These are phyloP conservation scores for Mixia osmundae DNA, from an alignment of 1,284 basidiomycete species.

Conservation along the genomic window DNA sequence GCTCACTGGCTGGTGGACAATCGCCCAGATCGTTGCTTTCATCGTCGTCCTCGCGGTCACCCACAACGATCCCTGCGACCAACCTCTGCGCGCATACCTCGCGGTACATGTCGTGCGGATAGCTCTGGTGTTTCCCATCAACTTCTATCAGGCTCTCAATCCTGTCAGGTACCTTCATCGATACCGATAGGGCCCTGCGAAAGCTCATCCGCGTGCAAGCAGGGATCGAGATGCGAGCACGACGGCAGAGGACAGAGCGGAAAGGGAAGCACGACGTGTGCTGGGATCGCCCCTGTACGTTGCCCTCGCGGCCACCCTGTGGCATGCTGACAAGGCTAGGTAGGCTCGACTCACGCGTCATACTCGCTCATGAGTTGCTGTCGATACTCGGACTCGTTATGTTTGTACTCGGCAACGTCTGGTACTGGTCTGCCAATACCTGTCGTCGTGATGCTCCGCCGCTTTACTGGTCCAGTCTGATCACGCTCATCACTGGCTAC, in stretches of 20 bases:
- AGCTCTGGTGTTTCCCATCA: constrained; percentile 10
- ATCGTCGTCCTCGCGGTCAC: constrained; percentile 9
- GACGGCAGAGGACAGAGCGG: constrained; percentile 6
- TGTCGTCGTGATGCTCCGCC: constrained; percentile 10
- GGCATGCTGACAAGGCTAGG: no score
- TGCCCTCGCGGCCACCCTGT: no score
- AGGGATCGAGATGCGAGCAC: constrained; percentile 4
- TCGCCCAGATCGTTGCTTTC: constrained; percentile 13
- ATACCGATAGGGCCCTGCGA: neutral
- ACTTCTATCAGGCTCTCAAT: constrained; percentile 10
- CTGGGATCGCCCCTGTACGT: no score
- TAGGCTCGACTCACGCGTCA: no score
- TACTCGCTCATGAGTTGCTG: no score
- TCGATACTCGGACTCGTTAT: no score
- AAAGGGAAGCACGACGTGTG: no score
- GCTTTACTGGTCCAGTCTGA: constrained; percentile 11
- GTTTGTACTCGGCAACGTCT: constrained; percentile 14
- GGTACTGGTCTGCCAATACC: constrained; percentile 8
- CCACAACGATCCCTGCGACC: constrained; percentile 9
- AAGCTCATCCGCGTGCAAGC: no score
- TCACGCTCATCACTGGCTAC: constrained; percentile 12
- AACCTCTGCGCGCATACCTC: constrained; percentile 12
- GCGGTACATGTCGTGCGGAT: constrained; percentile 11
- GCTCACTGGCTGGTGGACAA: constrained; percentile 5
- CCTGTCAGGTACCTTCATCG: neutral